phyloP scores from a whole-genome alignment of 345 rosid genomes.

The Noccaea bulbosa region DNA sequence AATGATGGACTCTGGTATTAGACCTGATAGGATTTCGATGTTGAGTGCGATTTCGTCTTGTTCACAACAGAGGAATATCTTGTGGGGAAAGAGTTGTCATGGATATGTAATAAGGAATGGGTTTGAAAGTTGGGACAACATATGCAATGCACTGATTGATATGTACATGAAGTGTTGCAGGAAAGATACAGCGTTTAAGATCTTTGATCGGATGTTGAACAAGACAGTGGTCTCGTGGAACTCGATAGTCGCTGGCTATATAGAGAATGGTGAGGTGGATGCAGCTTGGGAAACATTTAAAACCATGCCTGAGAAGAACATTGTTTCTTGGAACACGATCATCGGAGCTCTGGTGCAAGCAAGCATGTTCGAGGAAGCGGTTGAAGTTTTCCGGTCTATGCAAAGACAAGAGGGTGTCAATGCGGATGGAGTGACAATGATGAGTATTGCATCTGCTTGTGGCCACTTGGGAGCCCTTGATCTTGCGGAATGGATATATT shows the following conservation, averaged over 20 bases:
- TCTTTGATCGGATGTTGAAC: slow-evolving; percentile 54
- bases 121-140: slow-evolving; percentile 54
- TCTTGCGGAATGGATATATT: slow-evolving; percentile 63
- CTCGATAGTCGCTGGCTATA: slow-evolving; percentile 54
- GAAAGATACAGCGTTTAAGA: slow-evolving; percentile 51
- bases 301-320: slow-evolving; percentile 64
- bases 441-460: slow-evolving; percentile 65
- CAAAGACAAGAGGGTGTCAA: slow-evolving; percentile 52
- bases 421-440: slow-evolving; percentile 60
- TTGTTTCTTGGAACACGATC: slow-evolving; percentile 68
- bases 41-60: slow-evolving; percentile 61
- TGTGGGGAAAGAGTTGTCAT: slow-evolving; percentile 57
- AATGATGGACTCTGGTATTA: slow-evolving; percentile 51
- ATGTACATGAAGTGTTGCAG: slow-evolving; percentile 69
- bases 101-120: slow-evolving; percentile 62
- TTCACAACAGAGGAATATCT: slow-evolving; percentile 49
- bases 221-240: slow-evolving; percentile 72
- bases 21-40: slow-evolving; percentile 63
- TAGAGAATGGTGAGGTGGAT: slow-evolving; percentile 55
- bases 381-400: slow-evolving; percentile 58
- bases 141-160: slow-evolving; percentile 59
- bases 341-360: slow-evolving; percentile 59
- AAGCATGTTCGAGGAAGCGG: slow-evolving; percentile 64
- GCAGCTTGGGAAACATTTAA: slow-evolving; percentile 56
- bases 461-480: slow-evolving; percentile 64